Percentiles rank a stretch among this genome's conserved stretches.
Conservation (phyloP, 257 asterid genomes). For the Salvia hispanica region DNA sequence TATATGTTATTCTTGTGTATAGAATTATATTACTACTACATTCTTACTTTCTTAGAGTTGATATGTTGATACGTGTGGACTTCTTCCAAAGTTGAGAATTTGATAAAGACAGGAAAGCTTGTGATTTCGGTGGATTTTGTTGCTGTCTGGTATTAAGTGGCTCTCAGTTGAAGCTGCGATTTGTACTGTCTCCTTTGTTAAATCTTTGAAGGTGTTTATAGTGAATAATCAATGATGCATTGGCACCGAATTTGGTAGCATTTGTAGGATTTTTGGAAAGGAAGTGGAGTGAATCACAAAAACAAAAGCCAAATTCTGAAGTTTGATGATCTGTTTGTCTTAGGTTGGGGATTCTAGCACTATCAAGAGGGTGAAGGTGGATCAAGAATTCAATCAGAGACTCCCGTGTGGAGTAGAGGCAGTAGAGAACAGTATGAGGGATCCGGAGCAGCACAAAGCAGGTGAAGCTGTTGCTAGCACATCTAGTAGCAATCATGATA, state of each 20-base stretch:
- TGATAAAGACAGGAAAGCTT: constrained; percentile 17
- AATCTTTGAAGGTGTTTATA: constrained; percentile 4
- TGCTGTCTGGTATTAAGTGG: constrained; percentile 4
- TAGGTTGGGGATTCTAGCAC: constrained; percentile 61
- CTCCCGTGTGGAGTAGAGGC: constrained; percentile 35
- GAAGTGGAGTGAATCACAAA: neutral
- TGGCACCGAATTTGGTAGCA: neutral
- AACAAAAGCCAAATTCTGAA: constrained; percentile 4
- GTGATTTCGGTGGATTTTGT: constrained; percentile 23
- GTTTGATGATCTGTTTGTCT: constrained; percentile 22
- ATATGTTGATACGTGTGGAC: constrained; percentile 7
- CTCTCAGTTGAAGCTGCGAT: constrained; percentile 20
- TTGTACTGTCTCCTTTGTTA: constrained; percentile 13
- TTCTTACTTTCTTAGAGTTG: neutral
- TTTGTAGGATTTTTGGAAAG: neutral
- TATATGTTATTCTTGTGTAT: neutral
- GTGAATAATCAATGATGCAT: constrained; percentile 15
- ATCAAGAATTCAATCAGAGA: constrained; percentile 48
- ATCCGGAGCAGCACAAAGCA: constrained; percentile 39
- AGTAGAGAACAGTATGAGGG: constrained; percentile 39
- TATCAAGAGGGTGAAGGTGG: constrained; percentile 52
- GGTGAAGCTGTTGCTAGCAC: constrained; percentile 42
- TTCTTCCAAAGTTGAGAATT: constrained; percentile 30
- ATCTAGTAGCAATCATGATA: constrained; percentile 33
- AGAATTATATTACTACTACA: neutral